phyloP scores from a whole-genome alignment of 208 protist genomes.

The Trichomonas vaginalis region DNA sequence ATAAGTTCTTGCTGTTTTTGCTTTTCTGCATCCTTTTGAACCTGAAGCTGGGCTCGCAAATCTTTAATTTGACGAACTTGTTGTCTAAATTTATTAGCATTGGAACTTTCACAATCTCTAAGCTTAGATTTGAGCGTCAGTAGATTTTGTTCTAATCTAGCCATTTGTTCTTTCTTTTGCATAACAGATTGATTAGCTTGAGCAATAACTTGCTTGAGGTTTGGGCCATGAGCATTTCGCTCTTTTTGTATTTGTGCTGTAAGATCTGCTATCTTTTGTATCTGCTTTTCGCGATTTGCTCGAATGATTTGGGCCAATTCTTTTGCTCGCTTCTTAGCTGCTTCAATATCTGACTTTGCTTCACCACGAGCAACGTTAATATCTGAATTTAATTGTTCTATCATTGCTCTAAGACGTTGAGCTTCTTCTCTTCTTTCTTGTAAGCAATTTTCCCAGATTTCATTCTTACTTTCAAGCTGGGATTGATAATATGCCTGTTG shows the following conservation, averaged over 20 bases:
- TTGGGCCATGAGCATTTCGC: not conserved
- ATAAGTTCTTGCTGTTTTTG: not conserved
- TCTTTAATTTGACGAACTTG: not conserved
- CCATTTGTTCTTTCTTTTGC: not conserved
- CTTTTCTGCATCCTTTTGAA: not conserved
- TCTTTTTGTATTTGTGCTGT: not conserved
- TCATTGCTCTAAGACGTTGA: not conserved
- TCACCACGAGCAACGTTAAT: not conserved
- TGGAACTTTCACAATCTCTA: not conserved
- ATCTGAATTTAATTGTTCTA: not conserved
- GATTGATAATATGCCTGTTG: not conserved
- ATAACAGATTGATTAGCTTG: not conserved
- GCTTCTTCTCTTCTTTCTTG: not conserved
- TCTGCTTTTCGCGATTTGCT: not conserved
- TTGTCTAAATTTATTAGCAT: not conserved
- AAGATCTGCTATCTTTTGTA: not conserved
- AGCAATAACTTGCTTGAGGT: not conserved
- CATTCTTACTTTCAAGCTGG: not conserved
- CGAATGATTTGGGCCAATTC: not conserved
- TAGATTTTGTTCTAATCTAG: not conserved
- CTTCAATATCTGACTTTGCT: not conserved
- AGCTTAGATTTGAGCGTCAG: not conserved
- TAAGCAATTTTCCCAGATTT: not conserved
- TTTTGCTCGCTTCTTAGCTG: not conserved
- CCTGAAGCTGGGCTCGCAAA: not conserved